A percentile compares a stretch with the other conserved stretches of the same genome.
Conservation (phyloP, 768 basidiomycete genomes). For the Leccinum barrowsii region DNA sequence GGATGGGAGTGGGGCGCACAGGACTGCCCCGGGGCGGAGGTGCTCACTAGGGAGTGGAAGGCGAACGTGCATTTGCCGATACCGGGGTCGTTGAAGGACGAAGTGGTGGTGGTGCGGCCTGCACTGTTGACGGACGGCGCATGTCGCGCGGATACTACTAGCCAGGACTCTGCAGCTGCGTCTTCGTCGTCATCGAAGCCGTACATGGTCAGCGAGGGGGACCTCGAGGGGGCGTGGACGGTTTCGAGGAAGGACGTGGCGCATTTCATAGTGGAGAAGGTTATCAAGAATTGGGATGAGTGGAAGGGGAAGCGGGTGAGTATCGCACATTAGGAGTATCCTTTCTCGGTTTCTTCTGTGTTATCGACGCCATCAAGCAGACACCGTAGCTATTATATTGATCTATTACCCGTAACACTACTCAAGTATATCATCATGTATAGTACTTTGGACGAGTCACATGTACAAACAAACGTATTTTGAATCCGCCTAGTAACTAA, state of each 20-base stretch:
- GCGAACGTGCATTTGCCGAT: slow-evolving; percentile 33
- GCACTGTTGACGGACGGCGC: slow-evolving; percentile 57
- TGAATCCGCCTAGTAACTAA: neutral
- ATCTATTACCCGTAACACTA: too few relatives aligned
- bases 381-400: too few relatives aligned
- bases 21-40: slow-evolving; percentile 38
- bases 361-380: too few relatives aligned
- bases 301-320: slow-evolving; percentile 48
- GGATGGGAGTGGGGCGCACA: slow-evolving; percentile 51
- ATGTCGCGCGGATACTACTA: slow-evolving; percentile 30
- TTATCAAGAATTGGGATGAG: slow-evolving; percentile 47
- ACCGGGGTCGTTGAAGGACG: slow-evolving; percentile 39
- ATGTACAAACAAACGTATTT: neutral
- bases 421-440: too few relatives aligned
- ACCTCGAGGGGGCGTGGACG: slow-evolving; percentile 43
- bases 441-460: too few relatives aligned
- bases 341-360: neutral
- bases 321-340: slow-evolving; percentile 42
- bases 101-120: slow-evolving; percentile 48
- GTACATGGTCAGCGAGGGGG: slow-evolving; percentile 44
- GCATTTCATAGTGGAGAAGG: slow-evolving; percentile 55
- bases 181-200: slow-evolving; percentile 22
- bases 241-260: slow-evolving; percentile 62
- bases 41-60: slow-evolving; percentile 47
- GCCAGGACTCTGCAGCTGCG: neutral